Conservation (phyloP, 164 flowering plant genomes). For the Magnolia officinalis region DNA sequence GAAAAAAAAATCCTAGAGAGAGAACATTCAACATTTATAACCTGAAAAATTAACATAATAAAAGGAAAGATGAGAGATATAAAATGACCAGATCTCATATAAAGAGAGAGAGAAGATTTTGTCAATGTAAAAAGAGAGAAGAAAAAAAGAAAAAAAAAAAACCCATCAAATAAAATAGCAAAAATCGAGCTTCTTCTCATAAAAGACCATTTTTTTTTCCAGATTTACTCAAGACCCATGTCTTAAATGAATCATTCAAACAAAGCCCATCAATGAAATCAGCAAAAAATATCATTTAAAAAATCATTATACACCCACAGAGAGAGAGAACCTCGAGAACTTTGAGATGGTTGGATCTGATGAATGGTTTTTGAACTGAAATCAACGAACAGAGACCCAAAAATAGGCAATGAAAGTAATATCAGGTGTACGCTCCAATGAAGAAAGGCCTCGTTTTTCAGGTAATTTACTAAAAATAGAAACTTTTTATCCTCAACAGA, state of each 20-base stretch:
- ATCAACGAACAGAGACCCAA: not conserved
- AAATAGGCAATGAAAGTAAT: not conserved
- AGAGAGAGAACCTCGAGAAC: not conserved
- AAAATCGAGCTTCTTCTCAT: not conserved
- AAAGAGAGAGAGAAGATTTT: no score
- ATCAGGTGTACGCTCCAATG: not conserved
- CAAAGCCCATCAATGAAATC: conserved; percentile 2
- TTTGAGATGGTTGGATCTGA: conserved; percentile 16
- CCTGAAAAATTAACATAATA: not conserved
- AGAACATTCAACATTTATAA: not conserved
- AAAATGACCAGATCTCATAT: not conserved
- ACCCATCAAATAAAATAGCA: not conserved
- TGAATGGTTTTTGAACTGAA: not conserved
- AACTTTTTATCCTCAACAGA: not conserved
- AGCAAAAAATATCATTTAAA: not conserved
- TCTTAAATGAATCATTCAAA: not conserved
- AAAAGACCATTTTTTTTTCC: not conserved
- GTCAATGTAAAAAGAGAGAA: no score
- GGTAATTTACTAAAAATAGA: conserved; percentile 4
- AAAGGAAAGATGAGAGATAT: not conserved
- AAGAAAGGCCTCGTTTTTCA: not conserved
- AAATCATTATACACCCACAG: not conserved
- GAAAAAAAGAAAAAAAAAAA: not conserved
- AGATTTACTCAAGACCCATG: conserved; percentile 2
- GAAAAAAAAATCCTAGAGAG: not conserved